A percentile compares a stretch with the other conserved stretches of the same genome.
Conservation (phyloP, 495 filamentous ascomycete genomes). For the Alectoria sarmentosa region DNA sequence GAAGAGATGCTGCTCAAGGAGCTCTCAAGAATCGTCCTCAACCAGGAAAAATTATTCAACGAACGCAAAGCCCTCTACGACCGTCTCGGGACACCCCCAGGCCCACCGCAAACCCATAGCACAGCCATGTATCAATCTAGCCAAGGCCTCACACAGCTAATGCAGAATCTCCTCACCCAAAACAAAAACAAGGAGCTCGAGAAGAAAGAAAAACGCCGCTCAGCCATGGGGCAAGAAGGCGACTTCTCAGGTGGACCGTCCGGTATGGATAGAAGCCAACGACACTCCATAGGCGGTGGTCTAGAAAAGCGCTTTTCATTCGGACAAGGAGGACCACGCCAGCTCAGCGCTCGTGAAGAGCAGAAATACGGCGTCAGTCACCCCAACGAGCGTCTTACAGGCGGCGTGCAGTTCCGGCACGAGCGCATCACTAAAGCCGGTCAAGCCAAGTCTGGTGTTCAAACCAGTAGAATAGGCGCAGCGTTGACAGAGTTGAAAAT, state of each 20-base stretch:
- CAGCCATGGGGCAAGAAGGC: constrained; percentile 43
- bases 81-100: constrained; percentile 72
- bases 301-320: constrained; percentile 38
- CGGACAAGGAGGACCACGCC: constrained; percentile 20
- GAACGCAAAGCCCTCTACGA: constrained; percentile 88
- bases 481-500: constrained; percentile 75
- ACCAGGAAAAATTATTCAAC: constrained; percentile 72
- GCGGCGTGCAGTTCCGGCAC: constrained; percentile 69
- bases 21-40: constrained; percentile 77
- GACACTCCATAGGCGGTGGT: constrained; percentile 27
- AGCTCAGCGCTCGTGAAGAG: constrained; percentile 47
- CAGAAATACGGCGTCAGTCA: constrained; percentile 72
- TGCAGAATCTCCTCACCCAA: constrained; percentile 61
- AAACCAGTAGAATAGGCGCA: constrained; percentile 71
- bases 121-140: constrained; percentile 67
- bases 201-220: constrained; percentile 77
- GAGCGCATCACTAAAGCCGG: constrained; percentile 78
- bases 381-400: constrained; percentile 75
- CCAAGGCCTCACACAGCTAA: constrained; percentile 66
- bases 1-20: constrained; percentile 84
- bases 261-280: constrained; percentile 37
- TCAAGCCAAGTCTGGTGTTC: constrained; percentile 72
- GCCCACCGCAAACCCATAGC: constrained; percentile 48
- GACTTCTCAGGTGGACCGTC: constrained; percentile 34
- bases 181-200: constrained; percentile 47